Evolutionary conservation across 768 basidiomycete genomes (phyloP), one percentile per base, ranked within the genome.

Genomic region (Trametes cinnabarina): DNA sequence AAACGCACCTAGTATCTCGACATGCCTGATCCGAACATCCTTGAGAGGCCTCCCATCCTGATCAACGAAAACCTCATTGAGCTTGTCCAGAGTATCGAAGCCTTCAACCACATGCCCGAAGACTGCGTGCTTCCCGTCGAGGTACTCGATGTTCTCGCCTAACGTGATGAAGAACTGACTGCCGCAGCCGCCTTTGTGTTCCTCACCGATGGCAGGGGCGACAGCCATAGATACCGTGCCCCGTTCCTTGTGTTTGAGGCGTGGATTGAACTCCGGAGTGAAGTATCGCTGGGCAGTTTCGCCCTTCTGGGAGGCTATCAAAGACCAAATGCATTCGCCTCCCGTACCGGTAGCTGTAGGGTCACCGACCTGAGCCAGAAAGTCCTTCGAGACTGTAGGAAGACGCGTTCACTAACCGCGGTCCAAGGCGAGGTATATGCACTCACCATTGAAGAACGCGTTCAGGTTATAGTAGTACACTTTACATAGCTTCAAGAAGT

Each of bases 141-240:
- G 83, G 70, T 98, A 98, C 59, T 97, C 94, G 69, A 97, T 90
- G 58, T 86, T 85, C 64, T 95, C 90, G 11, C 79, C 86, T 2
- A 99, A 81, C 0, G 97, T 99, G 67, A 99, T 82, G 74, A 98
- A 99, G 78, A 98, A 99, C 67, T 98, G 97, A 65, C 89, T 91
- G 11, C 94, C 96, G 64, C 92, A 94, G 14, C 94, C 89, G n/a
- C 83, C 89, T 17, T 70, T 69, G 25, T 63, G 66, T 28, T 82
- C 76, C 3, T 80, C 84, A 49, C 84, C 86, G 12, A 88, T 63
- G 1, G 84, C 77, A n/a, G 94, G 94, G 3, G 96, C 91, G 10
- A 98, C 85, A 8, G 97, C 97, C 97, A 98, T 98, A 0, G 94
- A 98, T 15, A 99, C 90, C 0, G 94, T 98, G 19, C 97, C 97